Percentiles rank a stretch among this genome's conserved stretches.
phyloP scores from a whole-genome alignment of 2,329 filamentous ascomycete species.

The Alternaria burnsii region DNA sequence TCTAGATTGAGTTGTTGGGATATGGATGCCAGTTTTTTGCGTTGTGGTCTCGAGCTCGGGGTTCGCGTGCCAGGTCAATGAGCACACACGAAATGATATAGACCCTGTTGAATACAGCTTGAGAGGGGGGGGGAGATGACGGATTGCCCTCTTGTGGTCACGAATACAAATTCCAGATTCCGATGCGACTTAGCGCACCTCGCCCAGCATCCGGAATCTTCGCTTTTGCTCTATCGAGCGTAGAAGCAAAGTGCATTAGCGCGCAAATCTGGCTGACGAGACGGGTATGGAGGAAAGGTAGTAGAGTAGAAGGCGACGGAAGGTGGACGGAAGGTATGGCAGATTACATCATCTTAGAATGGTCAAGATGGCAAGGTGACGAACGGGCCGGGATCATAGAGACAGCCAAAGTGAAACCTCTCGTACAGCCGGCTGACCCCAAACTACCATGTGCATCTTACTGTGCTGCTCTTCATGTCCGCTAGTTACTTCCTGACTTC shows the following conservation, averaged over 20 bases:
- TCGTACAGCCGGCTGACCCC: background rate
- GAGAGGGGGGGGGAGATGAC: background rate
- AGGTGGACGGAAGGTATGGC: no score
- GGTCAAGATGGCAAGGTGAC: no score
- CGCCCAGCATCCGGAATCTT: background rate
- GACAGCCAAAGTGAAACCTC: no score
- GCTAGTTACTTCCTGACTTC: background rate
- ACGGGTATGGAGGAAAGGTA: no score
- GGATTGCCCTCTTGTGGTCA: slow-evolving; percentile 2
- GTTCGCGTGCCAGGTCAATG: background rate
- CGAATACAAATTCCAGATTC: slow-evolving; percentile 1
- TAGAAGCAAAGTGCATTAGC: background rate
- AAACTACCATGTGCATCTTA: background rate
- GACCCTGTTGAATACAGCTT: background rate
- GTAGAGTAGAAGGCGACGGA: no score
- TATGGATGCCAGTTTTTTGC: background rate
- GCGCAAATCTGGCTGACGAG: background rate
- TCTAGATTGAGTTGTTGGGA: no score
- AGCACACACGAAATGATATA: slow-evolving; percentile 1
- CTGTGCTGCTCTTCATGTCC: background rate
- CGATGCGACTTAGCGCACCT: background rate
- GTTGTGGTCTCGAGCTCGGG: background rate
- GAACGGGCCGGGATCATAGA: no score
- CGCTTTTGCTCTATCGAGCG: background rate
- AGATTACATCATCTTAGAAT: no score